Evolutionary conservation across 371 early-diverging fungal species (phyloP).

Genomic region (Actinomortierella ambigua): DNA sequence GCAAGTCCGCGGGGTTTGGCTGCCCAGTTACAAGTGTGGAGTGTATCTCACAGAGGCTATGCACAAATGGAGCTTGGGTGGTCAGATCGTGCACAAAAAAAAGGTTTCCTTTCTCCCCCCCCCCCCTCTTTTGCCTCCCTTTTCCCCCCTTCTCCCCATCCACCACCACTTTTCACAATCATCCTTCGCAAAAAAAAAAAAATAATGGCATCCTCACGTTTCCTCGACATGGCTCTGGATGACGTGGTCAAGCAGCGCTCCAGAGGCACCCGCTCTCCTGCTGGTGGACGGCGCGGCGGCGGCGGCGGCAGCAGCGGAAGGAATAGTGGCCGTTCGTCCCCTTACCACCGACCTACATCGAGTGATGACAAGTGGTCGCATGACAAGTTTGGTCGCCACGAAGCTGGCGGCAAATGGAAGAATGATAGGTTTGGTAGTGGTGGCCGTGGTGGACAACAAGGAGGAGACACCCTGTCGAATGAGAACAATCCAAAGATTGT

Average conservation of each 20-base stretch:
- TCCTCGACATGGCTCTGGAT: constrained; percentile 46
- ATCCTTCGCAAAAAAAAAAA: too few relatives aligned
- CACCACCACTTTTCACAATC: not conserved
- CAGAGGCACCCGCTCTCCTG: constrained; percentile 23
- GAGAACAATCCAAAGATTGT: constrained; percentile 33
- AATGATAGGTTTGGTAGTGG: not conserved
- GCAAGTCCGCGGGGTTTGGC: too few relatives aligned
- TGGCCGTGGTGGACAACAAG: constrained; percentile 3
- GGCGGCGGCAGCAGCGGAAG: constrained; percentile 25
- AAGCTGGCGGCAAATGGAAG: constrained; percentile 12
- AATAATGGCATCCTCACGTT: constrained; percentile 42
- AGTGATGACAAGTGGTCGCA: constrained; percentile 13
- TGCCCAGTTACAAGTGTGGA: too few relatives aligned
- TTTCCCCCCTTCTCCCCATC: not conserved
- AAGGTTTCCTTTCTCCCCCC: not conserved
- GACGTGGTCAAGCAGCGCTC: constrained; percentile 41
- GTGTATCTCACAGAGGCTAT: too few relatives aligned
- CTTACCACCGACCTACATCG: constrained; percentile 19
- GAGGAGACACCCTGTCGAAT: too few relatives aligned
- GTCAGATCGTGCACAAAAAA: too few relatives aligned
- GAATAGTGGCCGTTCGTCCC: constrained; percentile 38
- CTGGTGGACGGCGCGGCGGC: constrained; percentile 20
- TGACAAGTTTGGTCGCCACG: constrained; percentile 34
- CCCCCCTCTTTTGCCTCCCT: not conserved
- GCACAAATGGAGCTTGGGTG: too few relatives aligned